Conservation (phyloP, 225 moss, liverwort and hornwort genomes). For the Polytrichum formosum region DNA sequence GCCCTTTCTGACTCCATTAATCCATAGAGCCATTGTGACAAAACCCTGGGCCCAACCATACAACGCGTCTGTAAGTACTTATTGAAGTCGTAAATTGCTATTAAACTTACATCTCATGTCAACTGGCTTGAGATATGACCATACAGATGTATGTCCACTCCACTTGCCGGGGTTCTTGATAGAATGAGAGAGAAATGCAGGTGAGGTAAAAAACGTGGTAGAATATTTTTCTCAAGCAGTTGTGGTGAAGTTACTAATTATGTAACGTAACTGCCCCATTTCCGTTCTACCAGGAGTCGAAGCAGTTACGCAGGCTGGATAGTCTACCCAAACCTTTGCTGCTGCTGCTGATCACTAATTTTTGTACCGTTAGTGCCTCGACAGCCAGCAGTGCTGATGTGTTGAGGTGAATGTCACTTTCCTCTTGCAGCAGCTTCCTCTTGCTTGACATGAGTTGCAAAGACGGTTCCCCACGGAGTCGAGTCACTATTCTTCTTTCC, state of each 20-base stretch:
- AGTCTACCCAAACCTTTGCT: neutral
- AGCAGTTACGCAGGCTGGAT: slow-evolving; percentile 25
- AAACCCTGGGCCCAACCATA: too few species aligned
- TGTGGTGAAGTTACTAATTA: neutral
- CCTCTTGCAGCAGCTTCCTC: neutral
- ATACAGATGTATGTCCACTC: too few species aligned
- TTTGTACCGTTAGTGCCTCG: slow-evolving; percentile 14
- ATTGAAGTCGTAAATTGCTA: neutral
- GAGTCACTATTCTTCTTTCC: neutral
- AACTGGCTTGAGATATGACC: neutral
- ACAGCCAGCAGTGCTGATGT: slow-evolving; percentile 4
- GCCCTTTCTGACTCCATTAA: too few species aligned
- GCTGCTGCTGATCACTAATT: too few species aligned
- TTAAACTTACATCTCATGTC: neutral
- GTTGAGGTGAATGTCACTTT: neutral
- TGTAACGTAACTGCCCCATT: slow-evolving; percentile 22
- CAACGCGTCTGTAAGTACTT: too few species aligned
- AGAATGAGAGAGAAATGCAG: too few species aligned
- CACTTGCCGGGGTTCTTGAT: too few species aligned
- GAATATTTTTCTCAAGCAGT: too few species aligned
- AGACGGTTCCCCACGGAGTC: neutral
- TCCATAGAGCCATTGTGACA: too few species aligned
- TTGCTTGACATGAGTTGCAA: slow-evolving; percentile 5
- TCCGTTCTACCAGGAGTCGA: slow-evolving; percentile 25
- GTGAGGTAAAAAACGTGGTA: too few species aligned